A percentile compares a stretch with the other conserved stretches of the same genome.
These are phyloP conservation scores for Penstemon newberryi DNA, from an alignment of 257 asterid genomes.

Conservation along the genomic window DNA sequence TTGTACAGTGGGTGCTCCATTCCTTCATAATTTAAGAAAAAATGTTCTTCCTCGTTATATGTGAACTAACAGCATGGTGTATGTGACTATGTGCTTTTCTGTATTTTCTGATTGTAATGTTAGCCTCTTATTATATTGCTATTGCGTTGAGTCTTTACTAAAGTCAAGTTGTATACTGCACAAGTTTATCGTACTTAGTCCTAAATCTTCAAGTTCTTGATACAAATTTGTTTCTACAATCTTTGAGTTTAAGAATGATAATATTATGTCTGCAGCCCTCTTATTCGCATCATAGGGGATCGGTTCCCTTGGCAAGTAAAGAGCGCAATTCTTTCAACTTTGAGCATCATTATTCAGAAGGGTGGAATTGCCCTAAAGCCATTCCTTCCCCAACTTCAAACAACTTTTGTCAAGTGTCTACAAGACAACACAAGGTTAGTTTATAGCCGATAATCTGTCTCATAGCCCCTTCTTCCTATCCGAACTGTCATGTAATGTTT, in stretches of 20 bases:
- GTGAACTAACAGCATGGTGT: background rate
- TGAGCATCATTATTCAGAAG: slow-evolving; percentile 85
- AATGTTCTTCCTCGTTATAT: slow-evolving; percentile 2
- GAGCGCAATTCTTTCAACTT: slow-evolving; percentile 92
- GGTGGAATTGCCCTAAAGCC: slow-evolving; percentile 96
- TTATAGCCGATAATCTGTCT: too few species aligned
- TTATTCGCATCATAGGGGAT: slow-evolving; percentile 96
- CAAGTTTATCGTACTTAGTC: background rate
- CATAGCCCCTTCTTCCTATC: too few species aligned
- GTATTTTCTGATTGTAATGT: background rate
- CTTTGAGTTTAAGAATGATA: slow-evolving; percentile 23
- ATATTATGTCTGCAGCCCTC: slow-evolving; percentile 61
- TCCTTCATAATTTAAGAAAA: background rate
- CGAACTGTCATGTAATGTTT: slow-evolving; percentile 79
- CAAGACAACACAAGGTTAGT: slow-evolving; percentile 94
- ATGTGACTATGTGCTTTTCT: background rate
- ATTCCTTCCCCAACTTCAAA: slow-evolving; percentile 98
- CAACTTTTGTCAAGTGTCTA: slow-evolving; percentile 92
- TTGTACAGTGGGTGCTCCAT: background rate
- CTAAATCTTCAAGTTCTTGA: slow-evolving; percentile 7
- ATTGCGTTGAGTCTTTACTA: background rate
- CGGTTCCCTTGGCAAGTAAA: slow-evolving; percentile 99
- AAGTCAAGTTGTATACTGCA: background rate
- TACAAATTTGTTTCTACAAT: background rate
- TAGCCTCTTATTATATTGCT: background rate